Base-by-base conservation (phyloP, 139 green algal species). In the Raphidocelis subcapitata region DNA sequence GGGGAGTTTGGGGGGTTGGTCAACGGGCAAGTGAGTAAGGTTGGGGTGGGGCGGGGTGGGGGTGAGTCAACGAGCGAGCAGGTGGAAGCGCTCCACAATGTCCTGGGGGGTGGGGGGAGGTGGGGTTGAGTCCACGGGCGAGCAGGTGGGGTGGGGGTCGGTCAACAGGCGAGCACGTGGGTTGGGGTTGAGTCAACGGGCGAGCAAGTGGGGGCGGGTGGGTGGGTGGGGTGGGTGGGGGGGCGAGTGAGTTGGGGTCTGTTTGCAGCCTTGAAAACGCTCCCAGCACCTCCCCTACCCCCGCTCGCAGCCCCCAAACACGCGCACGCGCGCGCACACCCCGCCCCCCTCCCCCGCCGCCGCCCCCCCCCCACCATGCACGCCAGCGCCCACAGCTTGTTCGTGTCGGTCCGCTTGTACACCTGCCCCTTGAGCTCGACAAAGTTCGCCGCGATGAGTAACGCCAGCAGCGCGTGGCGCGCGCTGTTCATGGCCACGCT, bases 391-490 rank as follows among this genome's bases (percentile, higher is more conserved):
- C 75, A 86, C 21, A 81, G 79, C 70, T 86, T 89, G 72, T 52
- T 67, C 20, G 68, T 76, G 41, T 76, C 62, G 21, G 51, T 72
- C 23, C 72, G n/a, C 51, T 78, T 78, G 62, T 78, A 72, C 23
- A 96, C 86, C 15, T 85, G 88, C 46, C 88, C 90, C 72, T 97
- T 97, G 71, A 97, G 89, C 74, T 97, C 93, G 28, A 89, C 85
- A 77, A 97, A 97, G 82, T 97, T 97, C 69, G 83, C 85, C 31
- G 92, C 91, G 46, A 97, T 95, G 0, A 97, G 80, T 32, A 97
- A 82, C 28, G 86, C 92, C 33, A 97, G 72, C 51, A 97, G 75
- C 0, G 87, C 88, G 69, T 91, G 91, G 69, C 81, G 85, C 64
- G 83, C 84, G 52, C 69, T 86, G 81, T 94, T 96, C 78, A 97